phyloP scores from a whole-genome alignment of 495 filamentous ascomycete species.

The Staphylotrichum tortipilum region DNA sequence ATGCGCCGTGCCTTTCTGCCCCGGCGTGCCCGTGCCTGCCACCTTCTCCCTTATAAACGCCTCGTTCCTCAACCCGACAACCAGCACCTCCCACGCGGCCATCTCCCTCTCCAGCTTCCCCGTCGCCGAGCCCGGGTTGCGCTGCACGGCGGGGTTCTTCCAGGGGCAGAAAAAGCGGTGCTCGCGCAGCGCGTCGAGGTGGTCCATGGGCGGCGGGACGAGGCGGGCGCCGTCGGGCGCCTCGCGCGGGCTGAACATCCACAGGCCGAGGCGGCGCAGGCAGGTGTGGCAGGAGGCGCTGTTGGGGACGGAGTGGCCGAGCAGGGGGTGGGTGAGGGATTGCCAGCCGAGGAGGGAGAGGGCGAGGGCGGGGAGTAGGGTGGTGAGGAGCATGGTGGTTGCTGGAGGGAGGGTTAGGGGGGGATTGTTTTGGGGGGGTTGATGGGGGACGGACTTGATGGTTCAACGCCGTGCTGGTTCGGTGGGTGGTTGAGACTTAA shows the following conservation, averaged over 20 bases:
- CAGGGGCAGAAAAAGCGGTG: slow-evolving; percentile 80
- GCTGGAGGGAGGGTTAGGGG: not conserved
- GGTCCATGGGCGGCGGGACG: slow-evolving; percentile 50
- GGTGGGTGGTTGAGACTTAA: no score
- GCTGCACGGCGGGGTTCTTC: slow-evolving; percentile 55
- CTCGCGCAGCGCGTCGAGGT: slow-evolving; percentile 57
- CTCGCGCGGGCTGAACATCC: slow-evolving; percentile 73
- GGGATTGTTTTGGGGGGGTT: slow-evolving; percentile 10
- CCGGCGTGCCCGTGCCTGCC: not conserved
- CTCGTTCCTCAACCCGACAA: slow-evolving; percentile 38
- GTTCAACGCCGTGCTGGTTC: no score
- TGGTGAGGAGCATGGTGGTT: no score
- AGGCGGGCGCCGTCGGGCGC: slow-evolving; percentile 38
- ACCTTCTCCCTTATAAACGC: slow-evolving; percentile 29
- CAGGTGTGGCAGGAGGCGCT: slow-evolving; percentile 75
- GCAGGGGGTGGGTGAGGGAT: slow-evolving; percentile 52
- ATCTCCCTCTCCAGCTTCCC: slow-evolving; percentile 18
- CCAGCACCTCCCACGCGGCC: slow-evolving; percentile 39
- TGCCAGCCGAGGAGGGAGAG: slow-evolving; percentile 86
- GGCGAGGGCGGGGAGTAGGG: slow-evolving; percentile 57
- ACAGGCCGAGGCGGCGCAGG: slow-evolving; percentile 81
- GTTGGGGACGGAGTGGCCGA: slow-evolving; percentile 45
- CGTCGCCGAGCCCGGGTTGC: slow-evolving; percentile 30
- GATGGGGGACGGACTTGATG: no score
- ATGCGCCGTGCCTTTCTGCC: slow-evolving; percentile 5